These are phyloP conservation scores for Staphylotrichum tortipilum DNA, from an alignment of 495 filamentous ascomycete species.

Conservation along the genomic window DNA sequence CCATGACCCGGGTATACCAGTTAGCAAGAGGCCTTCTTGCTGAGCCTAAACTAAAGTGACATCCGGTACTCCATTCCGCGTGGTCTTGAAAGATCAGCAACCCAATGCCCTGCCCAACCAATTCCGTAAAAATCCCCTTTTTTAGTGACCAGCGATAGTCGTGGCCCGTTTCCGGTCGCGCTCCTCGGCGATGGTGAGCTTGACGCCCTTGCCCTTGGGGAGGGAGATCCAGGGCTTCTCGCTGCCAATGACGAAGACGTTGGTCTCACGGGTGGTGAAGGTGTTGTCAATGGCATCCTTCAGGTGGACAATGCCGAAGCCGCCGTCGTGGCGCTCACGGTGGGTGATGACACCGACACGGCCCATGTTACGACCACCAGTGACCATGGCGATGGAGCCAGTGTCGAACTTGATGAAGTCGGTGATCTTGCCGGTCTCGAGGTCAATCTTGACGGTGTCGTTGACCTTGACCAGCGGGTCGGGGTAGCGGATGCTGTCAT, in stretches of 20 bases:
- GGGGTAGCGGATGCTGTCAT: slow-evolving; percentile 87
- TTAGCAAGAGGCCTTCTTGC: slow-evolving; percentile 12
- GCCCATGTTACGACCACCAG: slow-evolving; percentile 99
- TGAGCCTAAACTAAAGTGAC: slow-evolving; percentile 23
- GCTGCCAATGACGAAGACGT: slow-evolving; percentile 95
- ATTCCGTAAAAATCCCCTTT: slow-evolving; percentile 5
- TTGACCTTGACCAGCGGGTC: slow-evolving; percentile 98
- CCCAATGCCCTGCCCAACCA: slow-evolving; percentile 18
- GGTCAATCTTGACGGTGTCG: slow-evolving; percentile 98
- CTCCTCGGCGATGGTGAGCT: slow-evolving; percentile 97
- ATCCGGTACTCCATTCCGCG: slow-evolving; percentile 28
- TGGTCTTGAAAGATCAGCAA: slow-evolving; percentile 25
- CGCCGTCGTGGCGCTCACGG: slow-evolving; percentile 98
- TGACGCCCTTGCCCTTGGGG: slow-evolving; percentile 99
- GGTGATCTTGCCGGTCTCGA: slow-evolving; percentile 89
- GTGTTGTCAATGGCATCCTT: slow-evolving; percentile 99
- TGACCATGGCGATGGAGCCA: slow-evolving; percentile 93
- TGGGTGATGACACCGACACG: slow-evolving; percentile 99
- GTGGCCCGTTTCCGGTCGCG: slow-evolving; percentile 86
- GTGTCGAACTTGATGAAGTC: slow-evolving; percentile 98
- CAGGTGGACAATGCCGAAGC: slow-evolving; percentile 99
- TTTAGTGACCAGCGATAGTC: slow-evolving; percentile 56
- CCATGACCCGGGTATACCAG: slow-evolving; percentile 19
- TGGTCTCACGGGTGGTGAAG: slow-evolving; percentile 95
- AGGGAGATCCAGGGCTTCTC: slow-evolving; percentile 99